phyloP scores from a whole-genome alignment of 2,329 filamentous ascomycete species.

The Diaporthe vexans region DNA sequence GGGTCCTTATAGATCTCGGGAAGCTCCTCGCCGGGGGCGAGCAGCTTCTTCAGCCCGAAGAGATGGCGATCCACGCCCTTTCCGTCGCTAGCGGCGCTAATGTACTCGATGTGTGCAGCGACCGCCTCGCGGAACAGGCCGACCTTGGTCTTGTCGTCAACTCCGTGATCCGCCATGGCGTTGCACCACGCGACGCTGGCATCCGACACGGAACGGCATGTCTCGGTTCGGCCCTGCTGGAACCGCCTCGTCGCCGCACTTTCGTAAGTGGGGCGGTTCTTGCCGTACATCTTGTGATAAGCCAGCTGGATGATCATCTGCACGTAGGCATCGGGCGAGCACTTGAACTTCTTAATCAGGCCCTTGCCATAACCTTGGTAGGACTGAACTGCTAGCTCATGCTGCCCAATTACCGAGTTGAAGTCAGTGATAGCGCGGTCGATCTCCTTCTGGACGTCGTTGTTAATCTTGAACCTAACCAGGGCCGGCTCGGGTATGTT shows the following conservation, averaged over 20 bases:
- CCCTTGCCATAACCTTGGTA: conserved; percentile 99
- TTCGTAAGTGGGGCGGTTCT: conserved; percentile 97
- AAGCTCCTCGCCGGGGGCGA: conserved; percentile 83
- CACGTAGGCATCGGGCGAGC: conserved; percentile 96
- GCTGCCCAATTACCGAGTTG: conserved; percentile 82
- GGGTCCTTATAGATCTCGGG: conserved; percentile 91
- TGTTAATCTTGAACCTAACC: conserved; percentile 83
- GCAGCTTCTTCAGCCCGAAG: conserved; percentile 94
- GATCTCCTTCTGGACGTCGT: conserved; percentile 82
- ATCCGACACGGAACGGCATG: conserved; percentile 91
- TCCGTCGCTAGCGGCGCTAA: conserved; percentile 87
- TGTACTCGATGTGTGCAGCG: conserved; percentile 89
- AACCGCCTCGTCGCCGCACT: conserved; percentile 95
- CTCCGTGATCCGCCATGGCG: conserved; percentile 80
- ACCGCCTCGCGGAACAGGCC: conserved; percentile 87
- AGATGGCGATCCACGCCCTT: conserved; percentile 96
- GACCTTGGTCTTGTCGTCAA: conserved; percentile 75
- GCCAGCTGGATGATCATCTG: conserved; percentile 99
- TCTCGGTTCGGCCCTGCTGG: conserved; percentile 96
- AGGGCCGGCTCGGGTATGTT: conserved; percentile 84
- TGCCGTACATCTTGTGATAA: conserved; percentile 99
- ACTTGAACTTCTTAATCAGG: conserved; percentile 99
- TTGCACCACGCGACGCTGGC: conserved; percentile 92
- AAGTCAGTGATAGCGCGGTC: conserved; percentile 85
- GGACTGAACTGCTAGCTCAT: conserved; percentile 93